Conservation (phyloP, 1,284 basidiomycete species). For the Schizophyllum commune region DNA sequence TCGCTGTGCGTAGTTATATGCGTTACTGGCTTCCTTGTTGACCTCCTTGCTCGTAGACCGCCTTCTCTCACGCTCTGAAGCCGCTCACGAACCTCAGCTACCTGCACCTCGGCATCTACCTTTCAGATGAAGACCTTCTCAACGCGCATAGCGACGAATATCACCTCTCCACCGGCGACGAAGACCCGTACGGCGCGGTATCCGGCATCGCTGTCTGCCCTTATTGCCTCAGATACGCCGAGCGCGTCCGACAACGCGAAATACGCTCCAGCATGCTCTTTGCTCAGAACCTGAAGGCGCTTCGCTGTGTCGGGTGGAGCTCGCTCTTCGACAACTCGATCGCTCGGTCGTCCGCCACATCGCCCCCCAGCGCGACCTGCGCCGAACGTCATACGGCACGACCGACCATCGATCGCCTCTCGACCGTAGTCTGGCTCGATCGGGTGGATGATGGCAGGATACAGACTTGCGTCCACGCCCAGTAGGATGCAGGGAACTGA, state of each 20-base stretch:
- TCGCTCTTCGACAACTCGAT: constrained; percentile 35
- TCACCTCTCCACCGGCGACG: constrained; percentile 34
- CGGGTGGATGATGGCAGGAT: too few species aligned
- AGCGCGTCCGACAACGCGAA: constrained; percentile 32
- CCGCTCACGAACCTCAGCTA: constrained; percentile 38
- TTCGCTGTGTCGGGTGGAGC: constrained; percentile 45
- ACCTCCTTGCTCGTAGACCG: constrained; percentile 17
- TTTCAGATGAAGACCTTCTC: constrained; percentile 39
- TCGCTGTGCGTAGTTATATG: constrained; percentile 39
- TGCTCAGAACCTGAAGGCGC: constrained; percentile 32
- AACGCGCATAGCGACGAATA: constrained; percentile 12
- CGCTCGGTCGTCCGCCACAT: too few species aligned
- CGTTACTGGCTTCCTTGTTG: background rate
- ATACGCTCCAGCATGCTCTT: constrained; percentile 36
- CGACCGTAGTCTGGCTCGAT: constrained; percentile 1
- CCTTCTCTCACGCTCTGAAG: constrained; percentile 27
- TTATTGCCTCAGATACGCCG: constrained; percentile 21
- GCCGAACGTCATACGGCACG: too few species aligned
- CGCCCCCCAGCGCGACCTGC: too few species aligned
- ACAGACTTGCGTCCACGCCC: too few species aligned
- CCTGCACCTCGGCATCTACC: constrained; percentile 52
- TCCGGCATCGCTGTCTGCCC: constrained; percentile 27
- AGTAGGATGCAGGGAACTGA: too few species aligned
- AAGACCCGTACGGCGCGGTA: constrained; percentile 12
- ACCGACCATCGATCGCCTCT: too few species aligned